phyloP scores from a whole-genome alignment of 305 asterid genomes.

The Fraxinus velutina region DNA sequence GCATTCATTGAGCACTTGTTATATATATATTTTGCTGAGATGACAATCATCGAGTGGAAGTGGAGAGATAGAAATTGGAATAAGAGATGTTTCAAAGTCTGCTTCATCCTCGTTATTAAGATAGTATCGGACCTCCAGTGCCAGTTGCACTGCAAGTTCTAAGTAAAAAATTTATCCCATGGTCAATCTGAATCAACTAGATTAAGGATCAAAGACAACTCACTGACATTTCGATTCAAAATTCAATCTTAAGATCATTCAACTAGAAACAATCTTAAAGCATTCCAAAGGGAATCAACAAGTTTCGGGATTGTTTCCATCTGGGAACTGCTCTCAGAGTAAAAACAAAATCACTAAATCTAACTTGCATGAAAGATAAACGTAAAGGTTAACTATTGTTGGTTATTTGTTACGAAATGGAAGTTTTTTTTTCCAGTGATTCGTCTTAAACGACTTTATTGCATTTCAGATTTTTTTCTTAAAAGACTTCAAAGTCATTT shows the following conservation, averaged over 20 bases:
- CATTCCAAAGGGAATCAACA: background rate
- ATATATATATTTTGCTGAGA: background rate
- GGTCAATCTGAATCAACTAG: background rate
- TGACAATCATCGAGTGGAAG: background rate
- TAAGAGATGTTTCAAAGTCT: background rate
- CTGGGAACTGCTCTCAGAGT: background rate
- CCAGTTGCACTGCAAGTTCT: background rate
- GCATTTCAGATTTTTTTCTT: background rate
- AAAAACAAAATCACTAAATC: background rate
- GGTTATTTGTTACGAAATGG: background rate
- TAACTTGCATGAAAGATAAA: background rate
- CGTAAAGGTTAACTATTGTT: background rate
- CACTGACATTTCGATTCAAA: background rate
- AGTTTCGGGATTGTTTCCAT: background rate
- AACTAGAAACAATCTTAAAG: background rate
- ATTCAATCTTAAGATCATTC: background rate
- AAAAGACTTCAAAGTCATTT: background rate
- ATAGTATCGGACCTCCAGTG: background rate
- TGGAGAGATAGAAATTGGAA: background rate
- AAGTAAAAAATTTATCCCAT: background rate
- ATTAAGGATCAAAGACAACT: background rate
- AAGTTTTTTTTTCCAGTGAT: background rate
- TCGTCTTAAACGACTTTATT: background rate
- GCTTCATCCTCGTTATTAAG: background rate
- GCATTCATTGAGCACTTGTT: background rate